Conservation (phyloP, 1,284 basidiomycete species). For the Malassezia restricta region DNA sequence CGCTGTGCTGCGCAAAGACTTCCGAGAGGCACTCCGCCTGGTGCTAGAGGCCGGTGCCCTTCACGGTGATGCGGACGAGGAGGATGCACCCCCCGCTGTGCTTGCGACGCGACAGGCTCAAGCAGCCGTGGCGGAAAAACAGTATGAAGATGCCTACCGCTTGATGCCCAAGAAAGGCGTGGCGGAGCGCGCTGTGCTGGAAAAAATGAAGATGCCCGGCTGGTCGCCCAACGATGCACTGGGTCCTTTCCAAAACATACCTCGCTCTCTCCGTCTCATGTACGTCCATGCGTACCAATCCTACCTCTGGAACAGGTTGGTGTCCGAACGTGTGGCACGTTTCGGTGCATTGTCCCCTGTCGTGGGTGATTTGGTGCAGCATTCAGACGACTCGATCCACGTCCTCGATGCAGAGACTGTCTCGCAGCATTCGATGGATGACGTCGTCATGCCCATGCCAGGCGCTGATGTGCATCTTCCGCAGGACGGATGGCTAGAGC, state of each 20-base stretch:
- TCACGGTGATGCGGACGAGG: background rate
- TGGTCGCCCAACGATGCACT: conserved; percentile 24
- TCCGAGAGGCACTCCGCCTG: conserved; percentile 23
- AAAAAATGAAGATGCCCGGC: conserved; percentile 57
- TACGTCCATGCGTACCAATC: conserved; percentile 98
- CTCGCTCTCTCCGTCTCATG: conserved; percentile 75
- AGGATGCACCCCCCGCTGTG: conserved; percentile 6
- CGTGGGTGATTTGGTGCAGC: conserved; percentile 56
- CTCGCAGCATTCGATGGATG: conserved; percentile 66
- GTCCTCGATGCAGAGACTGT: conserved; percentile 63
- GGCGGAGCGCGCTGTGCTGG: conserved; percentile 80
- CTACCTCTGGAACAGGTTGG: conserved; percentile 93
- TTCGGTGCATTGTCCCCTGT: conserved; percentile 56
- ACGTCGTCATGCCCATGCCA: conserved; percentile 88
- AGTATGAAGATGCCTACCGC: conserved; percentile 56
- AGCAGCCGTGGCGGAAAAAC: conserved; percentile 19
- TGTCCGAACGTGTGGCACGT: conserved; percentile 53
- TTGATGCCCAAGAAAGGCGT: conserved; percentile 77
- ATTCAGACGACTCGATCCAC: background rate
- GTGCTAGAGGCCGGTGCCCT: conserved; percentile 20
- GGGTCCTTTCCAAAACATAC: conserved; percentile 23
- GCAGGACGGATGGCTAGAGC: conserved; percentile 60
- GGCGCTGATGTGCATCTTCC: conserved; percentile 85
- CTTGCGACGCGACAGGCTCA: conserved; percentile 10
- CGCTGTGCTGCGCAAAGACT: conserved; percentile 73